These are phyloP conservation scores for Penicillium bialowiezense DNA, from an alignment of 495 filamentous ascomycete genomes.

Conservation along the genomic window DNA sequence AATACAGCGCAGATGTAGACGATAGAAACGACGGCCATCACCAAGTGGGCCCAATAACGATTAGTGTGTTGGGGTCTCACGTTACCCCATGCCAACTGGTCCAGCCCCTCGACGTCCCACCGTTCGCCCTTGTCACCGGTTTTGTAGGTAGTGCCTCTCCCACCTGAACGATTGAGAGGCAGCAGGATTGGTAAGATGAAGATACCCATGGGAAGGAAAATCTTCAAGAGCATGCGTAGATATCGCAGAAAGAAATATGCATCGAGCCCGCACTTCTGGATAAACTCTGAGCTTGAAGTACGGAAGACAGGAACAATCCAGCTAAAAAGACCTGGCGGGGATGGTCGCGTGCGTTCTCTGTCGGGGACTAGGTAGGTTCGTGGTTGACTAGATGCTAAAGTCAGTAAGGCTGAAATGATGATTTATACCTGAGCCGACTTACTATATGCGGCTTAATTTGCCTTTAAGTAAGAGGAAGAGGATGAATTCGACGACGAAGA, in stretches of 20 bases:
- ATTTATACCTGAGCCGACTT: constrained; percentile 24
- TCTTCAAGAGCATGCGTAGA: constrained; percentile 86
- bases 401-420: constrained; percentile 5
- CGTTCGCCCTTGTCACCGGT: constrained; percentile 36
- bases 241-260: constrained; percentile 98
- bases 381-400: constrained; percentile 56
- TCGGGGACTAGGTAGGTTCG: constrained; percentile 90
- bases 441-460: constrained; percentile 84
- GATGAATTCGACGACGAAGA: constrained; percentile 76
- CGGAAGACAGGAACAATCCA: constrained; percentile 71
- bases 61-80: constrained; percentile 64
- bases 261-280: constrained; percentile 92
- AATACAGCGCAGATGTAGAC: constrained; percentile 85
- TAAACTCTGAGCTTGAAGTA: constrained; percentile 81
- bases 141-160: constrained; percentile 56
- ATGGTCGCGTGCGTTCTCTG: constrained; percentile 72
- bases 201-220: constrained; percentile 78
- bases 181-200: constrained; percentile 83
- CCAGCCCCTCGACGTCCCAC: constrained; percentile 65
- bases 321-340: constrained; percentile 65
- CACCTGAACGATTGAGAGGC: constrained; percentile 74
- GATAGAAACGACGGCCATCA: constrained; percentile 78
- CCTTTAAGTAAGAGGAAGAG: constrained; percentile 75
- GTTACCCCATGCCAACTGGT: constrained; percentile 88
- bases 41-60: constrained; percentile 86